phyloP scores from a whole-genome alignment of 257 asterid genomes.

The Fraxinus pennsylvanica region DNA sequence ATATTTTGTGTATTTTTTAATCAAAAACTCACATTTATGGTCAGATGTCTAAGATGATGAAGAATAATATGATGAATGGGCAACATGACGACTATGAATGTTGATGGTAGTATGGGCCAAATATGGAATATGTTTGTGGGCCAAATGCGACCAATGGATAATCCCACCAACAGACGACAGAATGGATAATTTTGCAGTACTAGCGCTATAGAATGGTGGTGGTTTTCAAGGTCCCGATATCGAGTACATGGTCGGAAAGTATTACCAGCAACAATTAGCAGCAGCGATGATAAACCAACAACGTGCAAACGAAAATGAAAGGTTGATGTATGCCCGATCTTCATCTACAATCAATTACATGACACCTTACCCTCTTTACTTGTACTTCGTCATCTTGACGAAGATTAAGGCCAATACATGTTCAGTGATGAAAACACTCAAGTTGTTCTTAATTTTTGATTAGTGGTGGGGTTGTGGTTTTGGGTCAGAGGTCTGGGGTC shows the following conservation, averaged over 20 bases:
- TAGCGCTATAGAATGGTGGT: constrained; percentile 40
- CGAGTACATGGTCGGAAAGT: constrained; percentile 54
- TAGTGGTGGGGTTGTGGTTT: too few species aligned
- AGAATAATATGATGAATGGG: too few species aligned
- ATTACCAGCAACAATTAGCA: constrained; percentile 64
- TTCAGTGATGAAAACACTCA: constrained; percentile 68
- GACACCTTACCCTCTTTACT: constrained; percentile 66
- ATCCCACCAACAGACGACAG: constrained; percentile 31
- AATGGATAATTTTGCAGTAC: constrained; percentile 48
- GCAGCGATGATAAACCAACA: constrained; percentile 95
- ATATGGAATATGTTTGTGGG: constrained; percentile 41
- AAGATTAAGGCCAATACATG: constrained; percentile 51
- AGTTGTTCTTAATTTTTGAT: constrained; percentile 36
- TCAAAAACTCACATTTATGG: too few species aligned
- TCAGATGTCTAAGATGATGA: too few species aligned
- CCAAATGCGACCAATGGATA: constrained; percentile 32
- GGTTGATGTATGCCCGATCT: constrained; percentile 96
- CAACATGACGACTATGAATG: constrained; percentile 20
- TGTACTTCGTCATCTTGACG: constrained; percentile 52
- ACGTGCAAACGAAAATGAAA: constrained; percentile 76
- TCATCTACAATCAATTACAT: constrained; percentile 83
- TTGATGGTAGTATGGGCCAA: constrained; percentile 46
- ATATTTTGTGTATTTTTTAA: too few species aligned
- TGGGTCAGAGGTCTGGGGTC: too few species aligned
- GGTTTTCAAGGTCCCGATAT: constrained; percentile 56